A percentile compares a stretch with the other conserved stretches of the same genome.
Evolutionary conservation across 768 basidiomycete genomes (phyloP).

Genomic region (Russula olivacea): DNA sequence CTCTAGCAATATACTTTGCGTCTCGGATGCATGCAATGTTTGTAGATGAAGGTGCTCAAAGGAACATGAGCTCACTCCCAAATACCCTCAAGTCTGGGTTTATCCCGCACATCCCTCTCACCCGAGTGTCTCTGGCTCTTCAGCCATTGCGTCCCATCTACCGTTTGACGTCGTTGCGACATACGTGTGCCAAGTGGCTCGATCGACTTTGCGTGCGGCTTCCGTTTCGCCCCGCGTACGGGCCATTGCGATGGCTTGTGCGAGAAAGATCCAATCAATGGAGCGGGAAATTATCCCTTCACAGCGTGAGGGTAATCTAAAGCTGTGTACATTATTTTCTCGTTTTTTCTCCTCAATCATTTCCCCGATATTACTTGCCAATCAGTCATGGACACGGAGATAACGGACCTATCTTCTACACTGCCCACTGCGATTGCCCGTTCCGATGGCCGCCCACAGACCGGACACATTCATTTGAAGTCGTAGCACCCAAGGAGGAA

Average conservation of each 20-base stretch:
- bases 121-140: not conserved
- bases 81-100: not conserved
- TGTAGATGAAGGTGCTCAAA: not conserved
- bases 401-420: conserved; percentile 11
- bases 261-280: not conserved
- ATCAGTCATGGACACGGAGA: not conserved
- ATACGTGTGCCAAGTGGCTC: not conserved
- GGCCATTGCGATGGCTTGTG: not conserved
- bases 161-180: conserved; percentile 7
- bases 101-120: not conserved
- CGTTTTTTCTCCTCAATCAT: conserved; percentile 1
- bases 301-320: not conserved
- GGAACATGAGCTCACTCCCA: not conserved
- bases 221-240: not conserved
- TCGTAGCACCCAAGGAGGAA: conserved; percentile 29
- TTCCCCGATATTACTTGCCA: not conserved
- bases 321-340: not conserved
- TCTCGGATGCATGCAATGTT: not conserved
- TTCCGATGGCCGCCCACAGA: conserved; percentile 27
- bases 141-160: conserved; percentile 6
- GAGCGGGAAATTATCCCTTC: not conserved
- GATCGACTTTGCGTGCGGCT: not conserved
- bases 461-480: conserved; percentile 32
- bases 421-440: conserved; percentile 22
- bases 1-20: not conserved